These are phyloP conservation scores for Nothophytophthora sp. DNA, from an alignment of 352 stramenopile genomes.

Conservation along the genomic window DNA sequence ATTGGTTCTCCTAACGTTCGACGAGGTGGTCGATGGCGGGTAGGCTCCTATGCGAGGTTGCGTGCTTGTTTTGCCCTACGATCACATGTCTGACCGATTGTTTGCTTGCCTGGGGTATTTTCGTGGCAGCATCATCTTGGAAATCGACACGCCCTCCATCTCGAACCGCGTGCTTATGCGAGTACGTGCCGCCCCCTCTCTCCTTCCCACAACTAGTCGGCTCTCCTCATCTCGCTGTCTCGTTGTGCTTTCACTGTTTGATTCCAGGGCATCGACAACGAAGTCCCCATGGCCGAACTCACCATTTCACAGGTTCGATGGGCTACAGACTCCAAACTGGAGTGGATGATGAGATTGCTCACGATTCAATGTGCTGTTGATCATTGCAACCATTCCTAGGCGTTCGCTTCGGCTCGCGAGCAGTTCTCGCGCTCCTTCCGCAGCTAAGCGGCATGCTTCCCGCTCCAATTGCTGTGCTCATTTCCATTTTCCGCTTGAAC, in stretches of 20 bases:
- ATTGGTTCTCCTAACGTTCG: constrained; percentile 87
- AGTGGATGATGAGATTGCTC: too few species aligned
- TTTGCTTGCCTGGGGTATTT: neutral
- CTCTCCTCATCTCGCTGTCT: too few species aligned
- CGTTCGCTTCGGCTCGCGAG: constrained; percentile 83
- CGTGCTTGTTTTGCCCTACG: neutral
- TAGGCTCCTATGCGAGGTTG: too few species aligned
- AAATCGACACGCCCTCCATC: constrained; percentile 88
- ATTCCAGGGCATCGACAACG: constrained; percentile 84
- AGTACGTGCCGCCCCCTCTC: constrained; percentile 52
- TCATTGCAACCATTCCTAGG: too few species aligned
- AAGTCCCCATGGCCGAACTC: constrained; percentile 85
- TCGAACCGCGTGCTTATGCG: constrained; percentile 92
- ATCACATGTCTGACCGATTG: constrained; percentile 3
- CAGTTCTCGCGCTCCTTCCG: constrained; percentile 90
- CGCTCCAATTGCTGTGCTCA: constrained; percentile 26
- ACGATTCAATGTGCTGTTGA: too few species aligned
- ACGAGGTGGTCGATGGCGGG: constrained; percentile 91
- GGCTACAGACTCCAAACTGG: neutral
- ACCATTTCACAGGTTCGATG: constrained; percentile 88
- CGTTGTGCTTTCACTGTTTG: constrained; percentile 8
- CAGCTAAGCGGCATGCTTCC: constrained; percentile 45
- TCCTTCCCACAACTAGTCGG: neutral
- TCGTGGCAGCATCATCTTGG: constrained; percentile 87
- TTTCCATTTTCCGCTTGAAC: too few species aligned